Evolutionary conservation across 2,329 filamentous ascomycete genomes (phyloP).

Genomic region (Teratosphaeriaceae sp.): DNA sequence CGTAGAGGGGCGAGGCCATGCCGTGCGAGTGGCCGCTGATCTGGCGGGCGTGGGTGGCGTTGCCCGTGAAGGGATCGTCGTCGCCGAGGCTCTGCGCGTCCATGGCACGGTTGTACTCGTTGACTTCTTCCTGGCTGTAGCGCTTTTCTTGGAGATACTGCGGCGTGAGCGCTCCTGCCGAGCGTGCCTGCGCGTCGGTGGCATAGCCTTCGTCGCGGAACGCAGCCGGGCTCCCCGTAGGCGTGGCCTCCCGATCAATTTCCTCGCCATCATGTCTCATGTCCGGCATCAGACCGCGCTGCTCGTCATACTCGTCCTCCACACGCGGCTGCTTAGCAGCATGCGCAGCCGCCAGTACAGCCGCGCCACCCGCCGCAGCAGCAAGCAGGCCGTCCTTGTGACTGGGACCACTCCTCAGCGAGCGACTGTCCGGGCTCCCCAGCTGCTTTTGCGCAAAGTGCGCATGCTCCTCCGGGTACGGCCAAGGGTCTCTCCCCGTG

Average conservation of each 20-base stretch:
- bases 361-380: conserved; percentile 23
- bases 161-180: conserved; percentile 41
- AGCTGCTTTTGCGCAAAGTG: conserved; percentile 4
- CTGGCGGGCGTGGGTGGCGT: conserved; percentile 54
- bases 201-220: conserved; percentile 87
- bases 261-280: conserved; percentile 6
- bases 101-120: conserved; percentile 44
- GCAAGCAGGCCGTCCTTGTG: conserved; percentile 14
- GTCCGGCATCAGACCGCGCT: conserved; percentile 36
- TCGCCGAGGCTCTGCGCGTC: conserved; percentile 35
- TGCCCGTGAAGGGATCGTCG: conserved; percentile 57
- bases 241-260: conserved; percentile 19
- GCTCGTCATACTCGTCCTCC: conserved; percentile 19
- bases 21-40: conserved; percentile 88
- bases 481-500: conserved; percentile 42
- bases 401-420: conserved; percentile 8
- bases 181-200: conserved; percentile 56
- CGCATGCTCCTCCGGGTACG: conserved; percentile 26
- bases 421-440: conserved; percentile 5
- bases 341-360: conserved; percentile 17
- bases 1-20: conserved; percentile 83
- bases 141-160: conserved; percentile 29
- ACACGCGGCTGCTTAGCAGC: conserved; percentile 33
- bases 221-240: conserved; percentile 52
- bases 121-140: conserved; percentile 51